Evolutionary conservation across 2,329 filamentous ascomycete species (phyloP).

Genomic region (Parascedosporium putredinis): DNA sequence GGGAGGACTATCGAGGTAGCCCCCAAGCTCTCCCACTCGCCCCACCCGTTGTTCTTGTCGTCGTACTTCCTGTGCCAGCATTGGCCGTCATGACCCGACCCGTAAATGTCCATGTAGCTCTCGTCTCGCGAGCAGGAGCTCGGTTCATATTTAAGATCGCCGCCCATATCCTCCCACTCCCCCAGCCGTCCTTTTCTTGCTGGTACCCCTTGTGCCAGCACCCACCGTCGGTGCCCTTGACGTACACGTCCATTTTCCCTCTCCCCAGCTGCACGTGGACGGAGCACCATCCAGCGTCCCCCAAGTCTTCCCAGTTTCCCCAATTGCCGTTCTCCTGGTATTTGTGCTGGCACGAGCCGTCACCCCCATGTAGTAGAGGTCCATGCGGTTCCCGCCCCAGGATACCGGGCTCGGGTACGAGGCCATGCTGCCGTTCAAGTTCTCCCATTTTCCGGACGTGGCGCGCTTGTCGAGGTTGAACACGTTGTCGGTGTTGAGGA

Average conservation of each 20-base stretch:
- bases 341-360: slow-evolving; percentile 16
- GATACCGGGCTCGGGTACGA: slow-evolving; percentile 12
- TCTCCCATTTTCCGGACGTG: slow-evolving; percentile 3
- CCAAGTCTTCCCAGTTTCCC: slow-evolving; percentile 17
- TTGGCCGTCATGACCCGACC: slow-evolving; percentile 17
- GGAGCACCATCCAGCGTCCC: slow-evolving; percentile 18
- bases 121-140: slow-evolving; percentile 17
- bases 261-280: slow-evolving; percentile 17
- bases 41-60: slow-evolving; percentile 18
- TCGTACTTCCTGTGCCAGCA: slow-evolving; percentile 17
- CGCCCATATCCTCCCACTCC: slow-evolving; percentile 19
- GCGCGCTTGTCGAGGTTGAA: background rate
- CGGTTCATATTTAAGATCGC: slow-evolving; percentile 16
- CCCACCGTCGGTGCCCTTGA: slow-evolving; percentile 17
- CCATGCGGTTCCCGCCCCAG: slow-evolving; percentile 16
- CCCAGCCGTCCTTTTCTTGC: slow-evolving; percentile 17
- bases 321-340: slow-evolving; percentile 12
- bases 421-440: slow-evolving; percentile 3
- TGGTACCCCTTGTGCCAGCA: slow-evolving; percentile 18
- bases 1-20: slow-evolving; percentile 15
- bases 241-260: slow-evolving; percentile 20
- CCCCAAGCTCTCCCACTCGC: slow-evolving; percentile 17
- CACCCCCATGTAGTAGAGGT: slow-evolving; percentile 16
- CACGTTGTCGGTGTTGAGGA: background rate
- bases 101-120: slow-evolving; percentile 20